Conservation (phyloP, 2,329 filamentous ascomycete genomes). For the Epichloe baconii region DNA sequence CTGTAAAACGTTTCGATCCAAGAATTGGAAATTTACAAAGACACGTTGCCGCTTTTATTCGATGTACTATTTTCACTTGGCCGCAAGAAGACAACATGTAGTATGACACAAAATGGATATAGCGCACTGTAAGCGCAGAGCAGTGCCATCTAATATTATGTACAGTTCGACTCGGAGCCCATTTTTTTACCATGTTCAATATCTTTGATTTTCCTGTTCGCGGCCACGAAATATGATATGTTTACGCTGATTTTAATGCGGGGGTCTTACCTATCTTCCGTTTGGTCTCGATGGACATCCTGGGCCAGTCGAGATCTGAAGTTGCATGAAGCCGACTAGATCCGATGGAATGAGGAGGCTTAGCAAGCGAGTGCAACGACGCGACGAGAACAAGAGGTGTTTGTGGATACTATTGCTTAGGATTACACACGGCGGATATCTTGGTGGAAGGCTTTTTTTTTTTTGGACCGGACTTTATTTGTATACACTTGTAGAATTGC, state of each 20-base stretch:
- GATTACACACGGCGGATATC: neutral
- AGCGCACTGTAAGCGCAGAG: slow-evolving; percentile 11
- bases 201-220: slow-evolving; percentile 1
- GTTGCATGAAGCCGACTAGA: neutral
- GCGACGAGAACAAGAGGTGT: neutral
- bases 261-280: neutral
- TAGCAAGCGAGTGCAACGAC: neutral
- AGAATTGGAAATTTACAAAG: slow-evolving; percentile 1
- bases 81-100: slow-evolving; percentile 14
- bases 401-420: neutral
- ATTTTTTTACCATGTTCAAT: neutral
- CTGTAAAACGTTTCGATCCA: slow-evolving; percentile 9
- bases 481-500: neutral
- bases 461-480: neutral
- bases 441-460: too few species aligned
- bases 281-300: neutral
- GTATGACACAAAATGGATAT: slow-evolving; percentile 6
- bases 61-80: slow-evolving; percentile 13
- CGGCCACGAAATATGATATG: too few species aligned
- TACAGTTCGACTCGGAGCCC: slow-evolving; percentile 14
- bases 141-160: slow-evolving; percentile 18
- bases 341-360: neutral
- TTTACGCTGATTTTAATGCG: neutral
- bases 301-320: neutral
- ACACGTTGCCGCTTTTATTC: slow-evolving; percentile 8